These are phyloP conservation scores for Carallia pectinifolia DNA, from an alignment of 345 rosid genomes.

Conservation along the genomic window DNA sequence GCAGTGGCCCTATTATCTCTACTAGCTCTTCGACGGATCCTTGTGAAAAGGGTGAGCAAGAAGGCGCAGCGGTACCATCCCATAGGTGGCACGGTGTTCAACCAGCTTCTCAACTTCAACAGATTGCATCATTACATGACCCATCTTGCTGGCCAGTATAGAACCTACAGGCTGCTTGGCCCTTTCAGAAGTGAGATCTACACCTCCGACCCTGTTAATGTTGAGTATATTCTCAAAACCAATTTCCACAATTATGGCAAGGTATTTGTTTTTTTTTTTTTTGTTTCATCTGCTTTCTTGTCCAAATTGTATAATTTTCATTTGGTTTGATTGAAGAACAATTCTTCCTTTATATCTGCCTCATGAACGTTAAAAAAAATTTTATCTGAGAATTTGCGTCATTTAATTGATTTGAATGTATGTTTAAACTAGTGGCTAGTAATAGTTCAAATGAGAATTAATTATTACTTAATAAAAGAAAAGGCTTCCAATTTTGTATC, in stretches of 20 bases:
- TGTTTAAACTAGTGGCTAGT: no score
- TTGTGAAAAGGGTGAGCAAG: conserved; percentile 3
- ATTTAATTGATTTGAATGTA: no score
- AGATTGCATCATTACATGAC: conserved; percentile 56
- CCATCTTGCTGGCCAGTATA: conserved; percentile 39
- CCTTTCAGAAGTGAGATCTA: conserved; percentile 51
- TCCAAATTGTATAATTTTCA: not conserved
- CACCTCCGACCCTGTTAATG: conserved; percentile 27
- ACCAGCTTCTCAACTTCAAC: conserved; percentile 55
- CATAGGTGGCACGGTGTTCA: conserved; percentile 45
- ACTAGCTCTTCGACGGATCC: not conserved
- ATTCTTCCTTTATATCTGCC: no score
- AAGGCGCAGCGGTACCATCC: conserved; percentile 40
- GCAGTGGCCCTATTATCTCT: conserved; percentile 20
- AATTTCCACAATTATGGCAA: conserved; percentile 32
- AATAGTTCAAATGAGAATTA: not conserved
- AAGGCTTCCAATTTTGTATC: no score
- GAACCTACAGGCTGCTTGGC: conserved; percentile 46
- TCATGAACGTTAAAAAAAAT: no score
- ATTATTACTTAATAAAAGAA: no score
- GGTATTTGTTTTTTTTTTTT: conserved; percentile 1
- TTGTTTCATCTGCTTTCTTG: not conserved
- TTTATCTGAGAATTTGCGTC: no score
- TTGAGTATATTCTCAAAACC: conserved; percentile 35
- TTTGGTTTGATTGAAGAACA: not conserved